Evolutionary conservation across 805 yeast species (phyloP), one percentile per base, ranked within the genome.

Genomic region (Yarrowia deformans): DNA sequence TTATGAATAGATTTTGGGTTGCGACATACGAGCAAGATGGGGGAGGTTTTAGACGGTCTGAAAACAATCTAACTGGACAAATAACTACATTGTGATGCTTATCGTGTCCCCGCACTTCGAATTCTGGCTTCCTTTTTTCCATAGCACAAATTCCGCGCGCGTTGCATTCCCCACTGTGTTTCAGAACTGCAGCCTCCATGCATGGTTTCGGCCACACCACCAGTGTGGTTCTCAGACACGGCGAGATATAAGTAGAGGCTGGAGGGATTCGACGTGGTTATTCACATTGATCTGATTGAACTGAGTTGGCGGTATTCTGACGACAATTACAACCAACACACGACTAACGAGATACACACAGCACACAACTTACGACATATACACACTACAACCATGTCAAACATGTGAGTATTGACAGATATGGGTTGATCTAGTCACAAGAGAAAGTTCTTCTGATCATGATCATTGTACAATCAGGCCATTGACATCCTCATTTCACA

Each of bases 131-230:
- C n/a, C n/a, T n/a, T n/a, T 35, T 35, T 10, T 5, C 40, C 12
- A 2, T 39, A 39, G 7, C 14, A 39, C 16, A 10, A 8, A 8
- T 39, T 9, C 16, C 5, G 14, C 7, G 2, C 40, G 10, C 6
- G 40, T 10, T 39, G 14, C 12, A 5, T 12, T 4, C 35, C 52
- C n/a, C 18, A 1, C n/a, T 8, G 18, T 48, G 52, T 48, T 48
- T 48, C 52, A 48, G 35, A 48, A 7, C 7, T 32, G 54, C 54
- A 49, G 39, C 23, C 10, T 7, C 4, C 35, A 29, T 49, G 54
- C 54, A 49, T 49, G 9, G 34, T 29, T 49, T 49, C 54, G 16
- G 54, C 54, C 54, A 49, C 54, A 49, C 54, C 23, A 43, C 12
- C 52, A 6, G n/a, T 46, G 50, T 46, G 32, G 50, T 46, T 46